phyloP scores from a whole-genome alignment of 306 rosid species.

The Cucurbita argyrosperma region DNA sequence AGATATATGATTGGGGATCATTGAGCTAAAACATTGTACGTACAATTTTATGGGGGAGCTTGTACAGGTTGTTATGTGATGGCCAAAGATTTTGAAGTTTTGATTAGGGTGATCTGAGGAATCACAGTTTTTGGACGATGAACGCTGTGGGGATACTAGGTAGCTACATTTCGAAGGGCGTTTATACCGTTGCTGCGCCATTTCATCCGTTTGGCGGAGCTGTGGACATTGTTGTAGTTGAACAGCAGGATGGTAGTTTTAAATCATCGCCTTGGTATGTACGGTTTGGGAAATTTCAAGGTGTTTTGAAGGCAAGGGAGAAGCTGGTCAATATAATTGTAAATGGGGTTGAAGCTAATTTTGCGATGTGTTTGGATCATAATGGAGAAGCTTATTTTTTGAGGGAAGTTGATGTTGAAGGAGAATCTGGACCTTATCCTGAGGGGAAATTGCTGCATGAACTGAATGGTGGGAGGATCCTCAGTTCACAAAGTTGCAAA shows the following conservation, averaged over 20 bases:
- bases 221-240: conserved; percentile 78
- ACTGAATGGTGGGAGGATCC: conserved; percentile 12
- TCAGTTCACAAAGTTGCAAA: conserved; percentile 24
- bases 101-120: conserved; percentile 10
- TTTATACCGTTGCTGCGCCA: conserved; percentile 62
- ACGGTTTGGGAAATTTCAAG: conserved; percentile 85
- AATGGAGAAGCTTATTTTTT: conserved; percentile 83
- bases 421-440: conserved; percentile 18
- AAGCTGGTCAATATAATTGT: conserved; percentile 49
- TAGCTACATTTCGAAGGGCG: conserved; percentile 53
- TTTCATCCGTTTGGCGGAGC: conserved; percentile 97
- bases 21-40: not conserved
- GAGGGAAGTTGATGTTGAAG: conserved; percentile 41
- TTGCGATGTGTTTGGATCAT: conserved; percentile 60
- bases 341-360: conserved; percentile 50
- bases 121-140: conserved; percentile 32
- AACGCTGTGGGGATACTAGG: conserved; percentile 75
- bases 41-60: not conserved
- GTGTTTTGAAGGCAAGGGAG: conserved; percentile 70
- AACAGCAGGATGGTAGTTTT: conserved; percentile 68
- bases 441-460: conserved; percentile 16
- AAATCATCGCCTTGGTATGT: conserved; percentile 93
- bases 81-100: not conserved
- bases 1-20: not conserved
- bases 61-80: not conserved